Base-by-base conservation (phyloP, 1,284 basidiomycete genomes). In the Ganoderma boninense region DNA sequence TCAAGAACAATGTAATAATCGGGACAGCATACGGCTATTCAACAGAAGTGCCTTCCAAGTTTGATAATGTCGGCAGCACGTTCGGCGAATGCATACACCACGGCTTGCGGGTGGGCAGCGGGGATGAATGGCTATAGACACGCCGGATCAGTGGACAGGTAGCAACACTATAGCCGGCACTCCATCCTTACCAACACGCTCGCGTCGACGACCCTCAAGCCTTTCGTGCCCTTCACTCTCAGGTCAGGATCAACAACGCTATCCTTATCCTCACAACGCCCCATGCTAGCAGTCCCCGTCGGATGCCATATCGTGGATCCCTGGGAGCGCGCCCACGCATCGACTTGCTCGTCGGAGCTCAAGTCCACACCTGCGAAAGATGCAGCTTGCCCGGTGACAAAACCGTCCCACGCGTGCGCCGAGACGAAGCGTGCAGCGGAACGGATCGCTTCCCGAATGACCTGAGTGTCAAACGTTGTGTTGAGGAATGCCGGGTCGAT, bases 401-500 rank as follows among this genome's bases (percentile, higher is more conserved):
- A 85, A 49, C 79, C 83, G 0, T 78, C 68, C 81, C 81, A 84
- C 0, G 79, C 76, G 1, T 79, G 72, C 0, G 79, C 79, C 2
- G 77, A 68, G 23, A 81, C 69, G 71, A 83, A 83, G 16, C 77
- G 75, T 62, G 76, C 73, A 10, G 77, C 74, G 8, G 74, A 74
- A 65, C 80, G 79, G 65, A 84, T 71, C 1, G 79, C 79, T 65
- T 82, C 77, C 1, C 77, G 76, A 69, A 83, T 77, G 0, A 78
- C 76, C 64, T 77, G 76, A 20, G 82, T 72, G 71, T 86, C 85
- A 64, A 83, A 82, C 8, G 79, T 74, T 2, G 81, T 76, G 20
- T 71, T 72, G 52, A 84, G 71, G 43, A 82, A 77, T 4, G 74
- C 76, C 5, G 82, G 81, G 73, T 86, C 76, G 67, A 87, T 82